Conservation (phyloP, 2,329 filamentous ascomycete species). For the Cladosporium colombiae region DNA sequence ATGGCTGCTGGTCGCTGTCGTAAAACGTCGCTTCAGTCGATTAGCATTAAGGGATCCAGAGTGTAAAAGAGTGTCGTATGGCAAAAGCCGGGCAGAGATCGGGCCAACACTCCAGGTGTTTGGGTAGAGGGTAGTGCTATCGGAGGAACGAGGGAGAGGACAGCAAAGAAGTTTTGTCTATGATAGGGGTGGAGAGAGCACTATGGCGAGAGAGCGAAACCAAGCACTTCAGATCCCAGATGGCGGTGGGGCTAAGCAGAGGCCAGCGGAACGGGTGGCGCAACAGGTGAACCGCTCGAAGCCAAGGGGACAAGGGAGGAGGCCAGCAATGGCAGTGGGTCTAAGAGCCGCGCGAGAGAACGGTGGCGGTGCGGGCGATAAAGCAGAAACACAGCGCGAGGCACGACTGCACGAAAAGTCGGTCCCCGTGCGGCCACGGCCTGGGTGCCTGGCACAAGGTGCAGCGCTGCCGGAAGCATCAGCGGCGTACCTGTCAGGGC, state of each 20-base stretch:
- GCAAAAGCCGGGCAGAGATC: slow-evolving; percentile 15
- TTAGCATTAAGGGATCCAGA: slow-evolving; percentile 16
- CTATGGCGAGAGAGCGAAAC: background rate
- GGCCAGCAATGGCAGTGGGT: slow-evolving; percentile 3
- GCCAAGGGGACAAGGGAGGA: slow-evolving; percentile 15
- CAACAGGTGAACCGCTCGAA: slow-evolving; percentile 16
- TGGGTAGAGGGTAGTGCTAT: slow-evolving; percentile 15
- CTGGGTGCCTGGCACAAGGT: background rate
- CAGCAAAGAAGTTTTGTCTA: slow-evolving; percentile 21
- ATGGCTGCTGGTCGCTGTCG: slow-evolving; percentile 16
- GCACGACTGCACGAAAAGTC: slow-evolving; percentile 17
- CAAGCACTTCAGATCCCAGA: slow-evolving; percentile 21
- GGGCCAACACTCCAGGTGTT: slow-evolving; percentile 19
- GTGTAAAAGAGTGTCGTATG: slow-evolving; percentile 19
- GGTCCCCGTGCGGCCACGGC: slow-evolving; percentile 11
- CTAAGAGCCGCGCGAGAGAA: background rate
- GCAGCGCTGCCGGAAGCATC: slow-evolving; percentile 18
- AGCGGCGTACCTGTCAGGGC: slow-evolving; percentile 11
- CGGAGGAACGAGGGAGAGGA: slow-evolving; percentile 14
- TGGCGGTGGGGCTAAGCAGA: slow-evolving; percentile 20
- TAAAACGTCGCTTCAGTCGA: slow-evolving; percentile 14
- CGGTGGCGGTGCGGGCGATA: slow-evolving; percentile 18
- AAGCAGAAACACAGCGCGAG: slow-evolving; percentile 14
- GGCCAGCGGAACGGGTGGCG: slow-evolving; percentile 20
- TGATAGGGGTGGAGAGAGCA: slow-evolving; percentile 18